Percentiles rank a stretch among this genome's conserved stretches.
These are phyloP conservation scores for Pseudocercospora vitis DNA, from an alignment of 2,329 filamentous ascomycete genomes.

Conservation along the genomic window DNA sequence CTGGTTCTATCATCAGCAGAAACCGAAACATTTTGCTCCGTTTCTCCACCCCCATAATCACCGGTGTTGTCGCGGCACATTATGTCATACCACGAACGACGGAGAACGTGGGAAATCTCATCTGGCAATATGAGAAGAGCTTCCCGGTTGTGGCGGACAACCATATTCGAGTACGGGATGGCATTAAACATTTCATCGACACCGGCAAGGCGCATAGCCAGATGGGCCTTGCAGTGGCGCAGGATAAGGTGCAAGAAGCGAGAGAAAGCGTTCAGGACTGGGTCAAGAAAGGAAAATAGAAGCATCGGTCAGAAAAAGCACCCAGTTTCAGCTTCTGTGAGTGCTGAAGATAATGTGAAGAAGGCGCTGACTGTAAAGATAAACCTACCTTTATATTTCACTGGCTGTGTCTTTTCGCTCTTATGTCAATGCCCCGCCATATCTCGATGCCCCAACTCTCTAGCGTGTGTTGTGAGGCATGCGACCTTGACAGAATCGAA, in stretches of 20 bases:
- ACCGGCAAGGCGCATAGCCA: slow-evolving; percentile 74
- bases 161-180: slow-evolving; percentile 70
- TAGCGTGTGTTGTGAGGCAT: too few relatives aligned
- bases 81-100: slow-evolving; percentile 84
- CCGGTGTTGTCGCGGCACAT: slow-evolving; percentile 82
- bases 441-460: too few relatives aligned
- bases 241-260: slow-evolving; percentile 75
- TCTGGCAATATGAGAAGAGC: slow-evolving; percentile 90
- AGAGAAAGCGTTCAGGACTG: slow-evolving; percentile 79
- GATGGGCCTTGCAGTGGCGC: slow-evolving; percentile 69
- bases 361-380: slow-evolving; percentile 23
- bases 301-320: not conserved
- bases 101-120: slow-evolving; percentile 78
- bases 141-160: slow-evolving; percentile 80
- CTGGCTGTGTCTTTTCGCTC: too few relatives aligned
- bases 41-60: slow-evolving; percentile 70
- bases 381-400: not conserved
- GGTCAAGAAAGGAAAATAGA: slow-evolving; percentile 73
- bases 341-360: slow-evolving; percentile 9
- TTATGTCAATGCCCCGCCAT: too few relatives aligned
- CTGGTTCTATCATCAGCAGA: slow-evolving; percentile 84
- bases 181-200: slow-evolving; percentile 66
- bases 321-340: not conserved
- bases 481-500: not conserved
- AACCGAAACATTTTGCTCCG: slow-evolving; percentile 85